Evolutionary conservation across 306 rosid species (phyloP), one percentile per base, ranked within the genome.

Genomic region (Astragalus glycyphyllos): DNA sequence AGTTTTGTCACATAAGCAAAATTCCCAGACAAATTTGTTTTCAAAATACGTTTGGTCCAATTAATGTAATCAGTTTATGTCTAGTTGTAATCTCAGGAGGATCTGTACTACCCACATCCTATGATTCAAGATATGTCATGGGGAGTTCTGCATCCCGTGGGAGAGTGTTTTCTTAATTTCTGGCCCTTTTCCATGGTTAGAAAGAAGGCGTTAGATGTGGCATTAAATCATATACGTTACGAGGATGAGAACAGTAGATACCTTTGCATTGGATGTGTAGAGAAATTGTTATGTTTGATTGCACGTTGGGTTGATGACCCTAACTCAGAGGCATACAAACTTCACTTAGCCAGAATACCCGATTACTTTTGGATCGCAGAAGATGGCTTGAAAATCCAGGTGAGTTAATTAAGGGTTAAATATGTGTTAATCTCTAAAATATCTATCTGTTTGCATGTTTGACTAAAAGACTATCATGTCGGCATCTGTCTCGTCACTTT

Each of bases 361-460:
- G 92, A 91, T 67, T 85, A 81, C 58, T 81, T 83, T 34, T 91
- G 97, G 97, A 29, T 91, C 10, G 88, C 95, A 20, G 95, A 90
- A 84, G 97, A 90, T 31, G 97, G 97, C 80, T 74, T 88, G 73
- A 90, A 86, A 80, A 74, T 84, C 58, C 92, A 86, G 83, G 93
- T 88, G 8, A 38, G 5, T 6, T 20, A 20, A 20, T 20, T 20
- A 20, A 20, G n/a, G n/a, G n/a, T n/a, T n/a, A n/a, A n/a, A n/a
- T n/a, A n/a, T n/a, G n/a, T n/a, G n/a, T n/a, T n/a, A n/a, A n/a
- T n/a, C n/a, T n/a, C n/a, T n/a, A n/a, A n/a, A n/a, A n/a, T n/a
- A n/a, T n/a, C n/a, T n/a, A n/a, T n/a, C n/a, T n/a, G n/a, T n/a
- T n/a, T n/a, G n/a, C n/a, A n/a, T n/a, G n/a, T n/a, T n/a, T n/a